Percentiles rank a stretch among this genome's conserved stretches.
Evolutionary conservation across 345 rosid species (phyloP).

Genomic region (Psidium friedrichsthalianum): DNA sequence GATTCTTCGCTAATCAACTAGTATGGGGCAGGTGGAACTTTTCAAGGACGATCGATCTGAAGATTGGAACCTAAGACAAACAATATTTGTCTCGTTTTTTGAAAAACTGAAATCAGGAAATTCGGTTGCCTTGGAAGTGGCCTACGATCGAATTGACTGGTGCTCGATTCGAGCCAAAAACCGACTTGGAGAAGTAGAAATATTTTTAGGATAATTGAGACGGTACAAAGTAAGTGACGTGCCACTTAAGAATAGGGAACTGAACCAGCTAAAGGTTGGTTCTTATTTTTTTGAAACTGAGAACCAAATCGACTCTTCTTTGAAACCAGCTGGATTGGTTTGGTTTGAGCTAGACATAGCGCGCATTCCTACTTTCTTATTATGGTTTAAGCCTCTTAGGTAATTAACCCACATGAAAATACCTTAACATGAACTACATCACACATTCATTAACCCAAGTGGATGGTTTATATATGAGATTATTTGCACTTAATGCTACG

Average conservation of each 20-base stretch:
- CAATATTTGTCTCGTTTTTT: no score
- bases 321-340: neutral
- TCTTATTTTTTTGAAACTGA: neutral
- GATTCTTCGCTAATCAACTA: no score
- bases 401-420: neutral
- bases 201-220: neutral
- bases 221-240: neutral
- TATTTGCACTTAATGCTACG: neutral
- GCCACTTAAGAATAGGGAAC: neutral
- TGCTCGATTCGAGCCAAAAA: neutral
- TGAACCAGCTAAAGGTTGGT: neutral
- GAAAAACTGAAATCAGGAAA: neutral
- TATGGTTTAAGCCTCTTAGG: neutral
- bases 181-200: neutral
- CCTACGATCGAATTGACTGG: no score
- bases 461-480: rapidly evolving
- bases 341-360: neutral
- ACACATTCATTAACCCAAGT: neutral
- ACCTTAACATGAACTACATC: neutral
- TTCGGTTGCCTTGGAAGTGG: no score
- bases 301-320: neutral
- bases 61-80: no score
- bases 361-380: neutral
- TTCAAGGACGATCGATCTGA: no score
- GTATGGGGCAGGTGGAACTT: no score